Percentiles rank a stretch among this genome's conserved stretches.
phyloP scores from a whole-genome alignment of 1,284 basidiomycete species.

The Ceratobasidium sp. region DNA sequence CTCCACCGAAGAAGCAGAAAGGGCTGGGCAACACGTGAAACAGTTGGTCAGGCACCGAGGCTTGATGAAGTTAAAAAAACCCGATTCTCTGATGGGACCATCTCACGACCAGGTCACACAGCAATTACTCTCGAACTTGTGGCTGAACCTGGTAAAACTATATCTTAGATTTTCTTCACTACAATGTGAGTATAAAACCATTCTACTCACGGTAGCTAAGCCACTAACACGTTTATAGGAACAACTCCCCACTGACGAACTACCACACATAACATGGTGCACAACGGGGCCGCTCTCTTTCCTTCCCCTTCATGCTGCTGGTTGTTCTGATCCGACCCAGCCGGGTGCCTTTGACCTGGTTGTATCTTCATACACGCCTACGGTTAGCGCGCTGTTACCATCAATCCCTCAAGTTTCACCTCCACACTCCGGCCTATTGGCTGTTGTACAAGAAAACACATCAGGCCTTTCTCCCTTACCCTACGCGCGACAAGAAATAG shows the following conservation, averaged over 20 bases:
- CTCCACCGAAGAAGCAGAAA: not conserved
- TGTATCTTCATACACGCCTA: constrained; percentile 8
- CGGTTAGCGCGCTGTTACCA: not conserved
- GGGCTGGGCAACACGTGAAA: no score
- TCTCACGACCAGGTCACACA: no score
- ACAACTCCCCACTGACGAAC: not conserved
- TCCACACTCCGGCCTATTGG: not conserved
- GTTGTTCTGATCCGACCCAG: not conserved
- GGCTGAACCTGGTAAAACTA: not conserved
- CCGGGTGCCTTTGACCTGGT: not conserved
- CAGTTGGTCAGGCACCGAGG: no score
- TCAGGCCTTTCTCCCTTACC: not conserved
- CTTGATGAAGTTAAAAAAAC: not conserved
- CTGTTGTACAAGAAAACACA: not conserved
- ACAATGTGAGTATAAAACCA: not conserved
- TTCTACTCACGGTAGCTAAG: not conserved
- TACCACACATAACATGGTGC: constrained; percentile 12
- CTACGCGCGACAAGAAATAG: not conserved
- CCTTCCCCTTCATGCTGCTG: constrained; percentile 7
- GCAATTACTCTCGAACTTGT: no score
- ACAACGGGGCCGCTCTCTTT: constrained; percentile 2
- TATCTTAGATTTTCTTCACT: not conserved
- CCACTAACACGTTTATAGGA: not conserved
- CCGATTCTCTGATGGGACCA: not conserved
- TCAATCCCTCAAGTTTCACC: not conserved